phyloP scores from a whole-genome alignment of 2,329 filamentous ascomycete species.

The Diplodia corticola region DNA sequence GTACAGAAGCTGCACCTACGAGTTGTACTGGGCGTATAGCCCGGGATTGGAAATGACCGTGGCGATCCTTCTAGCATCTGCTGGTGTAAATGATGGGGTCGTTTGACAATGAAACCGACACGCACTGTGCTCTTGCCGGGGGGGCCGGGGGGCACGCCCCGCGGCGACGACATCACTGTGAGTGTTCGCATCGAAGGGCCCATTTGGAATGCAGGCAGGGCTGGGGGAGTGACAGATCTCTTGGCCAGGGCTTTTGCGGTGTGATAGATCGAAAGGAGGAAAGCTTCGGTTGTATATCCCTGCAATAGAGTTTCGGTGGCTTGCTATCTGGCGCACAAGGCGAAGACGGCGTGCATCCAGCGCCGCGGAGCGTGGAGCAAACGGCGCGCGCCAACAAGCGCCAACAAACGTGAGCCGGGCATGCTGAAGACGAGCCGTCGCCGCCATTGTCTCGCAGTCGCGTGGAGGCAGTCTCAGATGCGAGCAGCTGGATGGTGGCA shows the following conservation, averaged over 20 bases:
- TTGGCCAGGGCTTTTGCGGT: neutral
- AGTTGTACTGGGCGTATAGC: neutral
- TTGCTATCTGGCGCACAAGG: conserved; percentile 4
- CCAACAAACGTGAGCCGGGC: neutral
- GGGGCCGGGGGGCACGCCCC: too few relatives aligned
- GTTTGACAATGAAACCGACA: neutral
- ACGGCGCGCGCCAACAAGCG: neutral
- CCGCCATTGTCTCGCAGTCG: neutral
- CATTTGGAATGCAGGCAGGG: conserved; percentile 1
- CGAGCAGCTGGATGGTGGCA: neutral
- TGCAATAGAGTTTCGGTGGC: neutral
- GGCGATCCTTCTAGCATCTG: neutral
- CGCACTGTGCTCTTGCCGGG: neutral
- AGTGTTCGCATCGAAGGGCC: neutral
- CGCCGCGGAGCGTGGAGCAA: neutral
- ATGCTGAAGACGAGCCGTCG: neutral
- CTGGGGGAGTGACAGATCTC: neutral
- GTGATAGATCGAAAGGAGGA: conserved; percentile 6
- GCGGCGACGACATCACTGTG: too few relatives aligned
- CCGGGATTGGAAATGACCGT: neutral
- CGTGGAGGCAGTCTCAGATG: neutral
- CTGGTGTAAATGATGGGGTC: neutral
- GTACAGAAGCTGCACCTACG: neutral
- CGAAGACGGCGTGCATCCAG: neutral
- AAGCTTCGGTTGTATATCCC: neutral